Evolutionary conservation across 345 rosid species (phyloP), one percentile per base, ranked within the genome.

Genomic region (Cardiospermum halicacabum): DNA sequence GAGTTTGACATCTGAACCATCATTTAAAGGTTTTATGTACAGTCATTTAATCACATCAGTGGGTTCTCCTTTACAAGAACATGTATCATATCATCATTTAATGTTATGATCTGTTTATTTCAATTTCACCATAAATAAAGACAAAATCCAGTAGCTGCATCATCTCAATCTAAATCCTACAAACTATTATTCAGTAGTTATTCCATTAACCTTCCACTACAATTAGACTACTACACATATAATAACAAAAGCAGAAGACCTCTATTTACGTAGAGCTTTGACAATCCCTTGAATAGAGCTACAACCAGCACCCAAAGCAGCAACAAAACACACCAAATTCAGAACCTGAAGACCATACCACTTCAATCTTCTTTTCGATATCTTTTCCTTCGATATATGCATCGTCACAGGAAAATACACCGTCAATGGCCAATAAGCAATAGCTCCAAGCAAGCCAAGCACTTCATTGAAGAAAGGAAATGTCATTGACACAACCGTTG

Each of bases 381-480:
- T 54, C 26, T 72, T 64, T 40, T 48, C 64, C 3, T 49, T 60
- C 16, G 72, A 42, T 59, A 72, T 64, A 74, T 68, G 47, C 74
- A 72, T 72, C 70, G 71, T 56, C 60, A 76, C 32, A 1, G 73
- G 76, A 30, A 76, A 71, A 37, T 64, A 71, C 4, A 71, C 70
- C 4, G 76, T 55, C 70, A 71, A 22, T 2, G 80, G 76, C 73
- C 71, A 72, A 19, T 59, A 64, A 16, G 67, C 64, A 10, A 71
- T 24, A 22, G 80, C 80, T 45, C 73, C 76, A 1, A 68, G 65
- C 1, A 71, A 55, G 0, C 73, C 73, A 3, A 76, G 76, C 7
- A 76, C 34, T 53, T 71, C 73, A 31, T 76, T 64, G 61, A 71
- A 76, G 66, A 76, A 71, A 5, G 68, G 80, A 3, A 75, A 11